Evolutionary conservation across 257 asterid genomes (phyloP).

Genomic region (Petrea volubilis): DNA sequence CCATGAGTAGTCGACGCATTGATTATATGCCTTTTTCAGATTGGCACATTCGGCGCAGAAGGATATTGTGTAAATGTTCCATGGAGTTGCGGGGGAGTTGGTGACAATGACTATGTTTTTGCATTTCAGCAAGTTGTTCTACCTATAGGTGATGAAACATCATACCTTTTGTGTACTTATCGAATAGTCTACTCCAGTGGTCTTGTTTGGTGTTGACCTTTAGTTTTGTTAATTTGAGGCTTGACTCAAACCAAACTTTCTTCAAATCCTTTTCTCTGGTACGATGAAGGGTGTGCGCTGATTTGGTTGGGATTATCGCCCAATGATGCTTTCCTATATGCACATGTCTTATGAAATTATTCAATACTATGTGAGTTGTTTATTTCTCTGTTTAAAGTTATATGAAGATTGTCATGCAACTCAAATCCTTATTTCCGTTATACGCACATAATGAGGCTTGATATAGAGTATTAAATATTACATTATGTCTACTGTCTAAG

Average conservation of each 20-base stretch:
- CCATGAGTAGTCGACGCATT: slow-evolving; percentile 1
- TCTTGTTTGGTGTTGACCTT: slow-evolving; percentile 9
- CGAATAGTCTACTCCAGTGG: slow-evolving; percentile 1
- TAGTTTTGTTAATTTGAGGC: slow-evolving; percentile 10
- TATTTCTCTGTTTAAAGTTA: background rate
- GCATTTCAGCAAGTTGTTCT: slow-evolving; percentile 93
- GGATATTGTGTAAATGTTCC: slow-evolving; percentile 97
- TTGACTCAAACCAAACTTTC: background rate
- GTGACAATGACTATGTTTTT: slow-evolving; percentile 89
- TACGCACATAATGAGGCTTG: slow-evolving; percentile 7
- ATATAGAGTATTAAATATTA: background rate
- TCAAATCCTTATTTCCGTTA: background rate
- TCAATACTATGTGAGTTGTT: background rate
- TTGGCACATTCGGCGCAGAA: slow-evolving; percentile 90
- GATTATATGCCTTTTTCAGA: slow-evolving; percentile 47
- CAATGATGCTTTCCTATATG: background rate
- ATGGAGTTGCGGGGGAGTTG: slow-evolving; percentile 95
- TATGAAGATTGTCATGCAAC: slow-evolving; percentile 12
- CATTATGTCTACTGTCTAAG: background rate
- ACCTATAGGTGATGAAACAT: slow-evolving; percentile 71
- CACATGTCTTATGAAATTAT: background rate
- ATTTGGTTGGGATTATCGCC: background rate
- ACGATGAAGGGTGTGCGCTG: slow-evolving; percentile 4
- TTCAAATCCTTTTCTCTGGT: background rate
- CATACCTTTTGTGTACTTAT: slow-evolving; percentile 13